phyloP scores from a whole-genome alignment of 352 stramenopile genomes.

The Aphanomyces stellatus region DNA sequence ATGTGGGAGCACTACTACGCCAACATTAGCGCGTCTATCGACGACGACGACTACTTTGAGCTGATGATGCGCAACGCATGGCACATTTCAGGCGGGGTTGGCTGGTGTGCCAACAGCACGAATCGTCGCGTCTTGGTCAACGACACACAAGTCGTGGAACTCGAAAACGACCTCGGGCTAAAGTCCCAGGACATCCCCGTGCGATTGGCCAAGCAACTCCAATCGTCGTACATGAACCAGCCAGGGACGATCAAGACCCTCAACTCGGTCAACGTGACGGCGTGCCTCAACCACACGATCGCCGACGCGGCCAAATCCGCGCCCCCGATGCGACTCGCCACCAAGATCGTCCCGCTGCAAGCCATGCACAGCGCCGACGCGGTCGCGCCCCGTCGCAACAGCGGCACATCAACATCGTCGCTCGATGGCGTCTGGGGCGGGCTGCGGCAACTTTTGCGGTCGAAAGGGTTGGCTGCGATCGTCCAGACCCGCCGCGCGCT shows the following conservation, averaged over 20 bases:
- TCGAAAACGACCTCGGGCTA: conserved; percentile 61
- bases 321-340: not conserved
- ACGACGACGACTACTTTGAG: conserved; percentile 88
- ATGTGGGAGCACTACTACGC: conserved; percentile 84
- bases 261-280: conserved; percentile 18
- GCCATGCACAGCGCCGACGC: not conserved
- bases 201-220: conserved; percentile 34
- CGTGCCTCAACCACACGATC: conserved; percentile 16
- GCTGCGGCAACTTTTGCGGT: conserved; percentile 1
- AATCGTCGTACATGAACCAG: conserved; percentile 22
- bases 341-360: conserved; percentile 9
- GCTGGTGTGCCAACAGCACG: conserved; percentile 75
- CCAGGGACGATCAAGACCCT: conserved; percentile 19
- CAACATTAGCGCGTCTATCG: conserved; percentile 83
- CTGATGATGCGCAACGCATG: conserved; percentile 86
- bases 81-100: conserved; percentile 73
- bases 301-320: not conserved
- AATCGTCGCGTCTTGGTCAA: conserved; percentile 63
- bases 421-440: conserved; percentile 16
- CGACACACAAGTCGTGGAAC: conserved; percentile 61
- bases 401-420: not conserved
- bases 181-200: conserved; percentile 35
- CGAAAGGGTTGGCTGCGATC: not conserved
- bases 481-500: conserved; percentile 5
- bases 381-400: not conserved